These are phyloP conservation scores for Alternaria gansuensis DNA, from an alignment of 2,329 filamentous ascomycete species.

Conservation along the genomic window DNA sequence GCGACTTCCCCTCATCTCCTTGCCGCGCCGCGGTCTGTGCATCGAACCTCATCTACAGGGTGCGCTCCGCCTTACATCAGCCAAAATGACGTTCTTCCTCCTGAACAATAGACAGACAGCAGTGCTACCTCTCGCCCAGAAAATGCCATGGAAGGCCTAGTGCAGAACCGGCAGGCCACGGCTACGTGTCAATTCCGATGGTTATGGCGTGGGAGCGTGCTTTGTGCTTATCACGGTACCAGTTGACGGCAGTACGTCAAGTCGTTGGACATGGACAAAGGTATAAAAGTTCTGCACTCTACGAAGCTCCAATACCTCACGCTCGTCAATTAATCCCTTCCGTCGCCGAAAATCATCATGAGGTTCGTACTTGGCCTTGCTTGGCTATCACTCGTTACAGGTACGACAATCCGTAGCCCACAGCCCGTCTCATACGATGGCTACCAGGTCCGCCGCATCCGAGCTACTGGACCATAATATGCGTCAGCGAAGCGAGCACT, in stretches of 20 bases:
- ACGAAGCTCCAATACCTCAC: background rate
- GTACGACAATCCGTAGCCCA: constrained; percentile 37
- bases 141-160: constrained; percentile 35
- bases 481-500: constrained; percentile 49
- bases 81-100: background rate
- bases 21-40: background rate
- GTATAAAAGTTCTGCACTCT: constrained; percentile 12
- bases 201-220: constrained; percentile 9
- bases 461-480: constrained; percentile 43
- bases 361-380: constrained; percentile 26
- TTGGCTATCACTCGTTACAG: constrained; percentile 28
- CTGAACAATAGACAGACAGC: constrained; percentile 21
- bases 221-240: constrained; percentile 10
- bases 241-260: constrained; percentile 5
- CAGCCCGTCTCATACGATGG: constrained; percentile 50
- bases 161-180: constrained; percentile 35
- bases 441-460: constrained; percentile 54
- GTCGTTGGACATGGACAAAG: background rate
- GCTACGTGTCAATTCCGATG: constrained; percentile 13
- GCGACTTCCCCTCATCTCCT: constrained; percentile 8
- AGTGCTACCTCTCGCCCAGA: constrained; percentile 28
- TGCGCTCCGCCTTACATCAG: background rate
- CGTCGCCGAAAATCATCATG: constrained; percentile 21
- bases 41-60: background rate
- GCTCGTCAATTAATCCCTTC: background rate